These are phyloP conservation scores for Articulospora tetracladia DNA, from an alignment of 495 filamentous ascomycete species.

Conservation along the genomic window DNA sequence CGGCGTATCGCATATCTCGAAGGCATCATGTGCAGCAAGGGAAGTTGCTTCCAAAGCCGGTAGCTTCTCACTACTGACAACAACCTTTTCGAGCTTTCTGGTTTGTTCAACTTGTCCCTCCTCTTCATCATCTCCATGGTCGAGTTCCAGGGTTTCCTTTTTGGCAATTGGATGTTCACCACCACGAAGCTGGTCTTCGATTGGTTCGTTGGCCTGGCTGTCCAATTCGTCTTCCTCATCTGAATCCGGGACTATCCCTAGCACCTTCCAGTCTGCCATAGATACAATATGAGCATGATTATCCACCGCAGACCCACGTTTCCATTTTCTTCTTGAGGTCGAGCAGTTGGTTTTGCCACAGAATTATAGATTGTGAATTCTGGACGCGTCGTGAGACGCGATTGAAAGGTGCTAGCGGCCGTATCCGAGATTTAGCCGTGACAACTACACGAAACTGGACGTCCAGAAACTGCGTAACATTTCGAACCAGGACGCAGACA, in stretches of 20 bases:
- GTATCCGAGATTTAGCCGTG: background rate
- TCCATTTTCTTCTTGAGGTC: background rate
- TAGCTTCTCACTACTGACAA: background rate
- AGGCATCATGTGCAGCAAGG: background rate
- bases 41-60: background rate
- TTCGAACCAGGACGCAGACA: background rate
- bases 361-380: background rate
- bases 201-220: constrained; percentile 3
- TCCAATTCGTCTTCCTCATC: constrained; percentile 47
- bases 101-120: background rate
- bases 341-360: background rate
- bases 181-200: background rate
- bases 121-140: background rate
- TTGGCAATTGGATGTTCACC: background rate
- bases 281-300: constrained; percentile 21
- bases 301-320: background rate
- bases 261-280: constrained; percentile 55
- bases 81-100: background rate
- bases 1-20: too few relatives aligned
- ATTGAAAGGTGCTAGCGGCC: background rate
- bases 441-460: background rate
- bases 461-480: background rate
- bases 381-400: constrained; percentile 1
- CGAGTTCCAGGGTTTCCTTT: constrained; percentile 2
- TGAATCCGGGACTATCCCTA: constrained; percentile 55